Percentiles rank a stretch among this genome's conserved stretches.
phyloP scores from a whole-genome alignment of 176 grass and related monocot species.

The Coix lacrymajobi region DNA sequence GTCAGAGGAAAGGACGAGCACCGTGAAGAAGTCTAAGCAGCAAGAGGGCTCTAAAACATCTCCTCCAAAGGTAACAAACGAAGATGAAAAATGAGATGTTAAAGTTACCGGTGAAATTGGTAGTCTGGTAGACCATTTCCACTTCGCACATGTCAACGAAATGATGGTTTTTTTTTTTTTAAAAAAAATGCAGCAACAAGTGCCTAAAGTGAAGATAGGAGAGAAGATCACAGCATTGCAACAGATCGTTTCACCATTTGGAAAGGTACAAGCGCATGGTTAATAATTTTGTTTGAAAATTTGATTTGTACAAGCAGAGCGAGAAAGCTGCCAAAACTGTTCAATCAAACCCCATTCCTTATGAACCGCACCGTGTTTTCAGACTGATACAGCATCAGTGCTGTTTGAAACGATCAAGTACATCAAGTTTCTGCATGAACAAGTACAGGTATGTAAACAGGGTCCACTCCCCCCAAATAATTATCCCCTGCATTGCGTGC shows the following conservation, averaged over 20 bases:
- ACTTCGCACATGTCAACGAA: slow-evolving; percentile 6
- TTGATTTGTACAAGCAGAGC: neutral
- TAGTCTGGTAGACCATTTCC: neutral
- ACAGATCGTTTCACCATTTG: slow-evolving; percentile 89
- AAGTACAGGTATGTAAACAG: slow-evolving; percentile 80
- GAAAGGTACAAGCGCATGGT: slow-evolving; percentile 32
- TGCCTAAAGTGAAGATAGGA: slow-evolving; percentile 77
- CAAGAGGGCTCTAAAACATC: slow-evolving; percentile 43
- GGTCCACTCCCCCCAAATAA: neutral
- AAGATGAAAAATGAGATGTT: neutral
- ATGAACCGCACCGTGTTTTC: slow-evolving; percentile 14
- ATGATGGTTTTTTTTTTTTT: neutral
- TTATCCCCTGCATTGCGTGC: neutral
- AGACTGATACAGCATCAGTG: slow-evolving; percentile 96
- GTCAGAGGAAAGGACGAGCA: slow-evolving; percentile 34
- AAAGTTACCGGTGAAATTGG: neutral
- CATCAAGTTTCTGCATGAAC: slow-evolving; percentile 89
- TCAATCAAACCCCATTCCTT: neutral
- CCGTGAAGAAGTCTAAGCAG: slow-evolving; percentile 49
- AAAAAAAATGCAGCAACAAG: slow-evolving; percentile 48
- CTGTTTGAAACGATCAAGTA: slow-evolving; percentile 81
- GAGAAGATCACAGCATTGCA: slow-evolving; percentile 91
- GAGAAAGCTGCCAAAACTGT: neutral
- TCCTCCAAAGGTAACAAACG: slow-evolving; percentile 50
- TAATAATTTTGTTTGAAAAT: neutral